Conservation (phyloP, 1,284 basidiomycete species). For the Marasmius tenuissimus region DNA sequence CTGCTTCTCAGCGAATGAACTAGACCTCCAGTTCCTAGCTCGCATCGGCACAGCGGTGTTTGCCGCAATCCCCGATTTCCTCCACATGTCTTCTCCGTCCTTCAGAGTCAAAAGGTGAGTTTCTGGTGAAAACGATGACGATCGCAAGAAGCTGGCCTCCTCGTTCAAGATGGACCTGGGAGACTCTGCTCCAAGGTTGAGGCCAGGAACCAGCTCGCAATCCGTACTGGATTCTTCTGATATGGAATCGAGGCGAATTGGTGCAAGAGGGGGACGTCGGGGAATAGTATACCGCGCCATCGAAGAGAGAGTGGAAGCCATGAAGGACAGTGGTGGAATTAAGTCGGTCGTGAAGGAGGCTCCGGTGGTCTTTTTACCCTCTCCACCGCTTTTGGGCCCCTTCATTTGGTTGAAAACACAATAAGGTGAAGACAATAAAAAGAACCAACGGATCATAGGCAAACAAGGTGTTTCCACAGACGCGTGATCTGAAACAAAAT, state of each 20-base stretch:
- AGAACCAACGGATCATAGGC: neutral
- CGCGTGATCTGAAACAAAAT: neutral
- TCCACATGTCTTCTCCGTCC: neutral
- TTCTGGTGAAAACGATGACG: neutral
- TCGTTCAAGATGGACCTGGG: neutral
- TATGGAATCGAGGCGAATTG: neutral
- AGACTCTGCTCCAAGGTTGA: slow-evolving; percentile 1
- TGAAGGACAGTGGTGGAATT: neutral
- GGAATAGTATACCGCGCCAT: neutral
- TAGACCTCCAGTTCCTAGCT: neutral
- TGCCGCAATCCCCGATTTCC: neutral
- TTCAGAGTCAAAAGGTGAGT: neutral
- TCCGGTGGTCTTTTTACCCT: too few species aligned
- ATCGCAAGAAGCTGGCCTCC: neutral
- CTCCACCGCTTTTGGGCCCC: neutral
- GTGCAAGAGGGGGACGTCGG: neutral
- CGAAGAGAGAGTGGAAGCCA: neutral
- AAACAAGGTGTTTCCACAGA: neutral
- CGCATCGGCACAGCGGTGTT: neutral
- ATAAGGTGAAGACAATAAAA: neutral
- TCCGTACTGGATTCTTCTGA: neutral
- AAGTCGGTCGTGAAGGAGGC: too few species aligned
- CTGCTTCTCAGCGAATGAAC: neutral
- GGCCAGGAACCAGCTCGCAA: neutral
- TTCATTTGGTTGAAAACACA: neutral